A percentile compares a stretch with the other conserved stretches of the same genome.
These are phyloP conservation scores for Backusella westeae DNA, from an alignment of 192 early-diverging fungal genomes.

Conservation along the genomic window DNA sequence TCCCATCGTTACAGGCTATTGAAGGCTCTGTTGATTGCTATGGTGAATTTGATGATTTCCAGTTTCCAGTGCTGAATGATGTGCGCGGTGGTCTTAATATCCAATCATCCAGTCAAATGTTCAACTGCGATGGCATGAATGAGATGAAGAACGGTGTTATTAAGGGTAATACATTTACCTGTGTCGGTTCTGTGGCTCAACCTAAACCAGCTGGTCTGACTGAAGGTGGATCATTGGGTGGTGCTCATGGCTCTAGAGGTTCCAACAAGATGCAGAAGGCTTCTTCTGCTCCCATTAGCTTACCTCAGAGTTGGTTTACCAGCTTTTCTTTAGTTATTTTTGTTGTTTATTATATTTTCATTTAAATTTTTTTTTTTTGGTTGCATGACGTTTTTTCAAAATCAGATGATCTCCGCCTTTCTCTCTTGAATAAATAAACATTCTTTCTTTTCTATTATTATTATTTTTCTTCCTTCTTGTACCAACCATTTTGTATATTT, in stretches of 20 bases:
- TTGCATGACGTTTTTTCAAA: neutral
- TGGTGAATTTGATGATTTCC: conserved; percentile 59
- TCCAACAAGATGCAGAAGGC: neutral
- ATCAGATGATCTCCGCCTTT: conserved; percentile 4
- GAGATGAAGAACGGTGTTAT: conserved; percentile 26
- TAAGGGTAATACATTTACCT: conserved; percentile 27
- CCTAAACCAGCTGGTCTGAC: conserved; percentile 19
- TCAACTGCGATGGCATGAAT: conserved; percentile 43
- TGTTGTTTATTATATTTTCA: neutral
- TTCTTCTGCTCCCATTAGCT: neutral
- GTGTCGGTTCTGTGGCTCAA: conserved; percentile 19
- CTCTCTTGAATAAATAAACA: neutral
- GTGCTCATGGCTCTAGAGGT: neutral
- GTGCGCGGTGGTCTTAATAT: conserved; percentile 57
- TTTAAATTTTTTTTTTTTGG: neutral
- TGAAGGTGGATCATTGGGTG: neutral
- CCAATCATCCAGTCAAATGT: conserved; percentile 51
- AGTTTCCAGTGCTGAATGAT: conserved; percentile 38
- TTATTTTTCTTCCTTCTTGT: neutral
- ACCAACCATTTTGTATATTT: neutral
- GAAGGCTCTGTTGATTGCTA: conserved; percentile 56
- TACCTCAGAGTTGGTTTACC: neutral
- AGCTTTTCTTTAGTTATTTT: neutral
- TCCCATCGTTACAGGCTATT: conserved; percentile 54
- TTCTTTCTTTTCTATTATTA: neutral